phyloP scores from a whole-genome alignment of 495 filamentous ascomycete species.

The Penicillium lagena region DNA sequence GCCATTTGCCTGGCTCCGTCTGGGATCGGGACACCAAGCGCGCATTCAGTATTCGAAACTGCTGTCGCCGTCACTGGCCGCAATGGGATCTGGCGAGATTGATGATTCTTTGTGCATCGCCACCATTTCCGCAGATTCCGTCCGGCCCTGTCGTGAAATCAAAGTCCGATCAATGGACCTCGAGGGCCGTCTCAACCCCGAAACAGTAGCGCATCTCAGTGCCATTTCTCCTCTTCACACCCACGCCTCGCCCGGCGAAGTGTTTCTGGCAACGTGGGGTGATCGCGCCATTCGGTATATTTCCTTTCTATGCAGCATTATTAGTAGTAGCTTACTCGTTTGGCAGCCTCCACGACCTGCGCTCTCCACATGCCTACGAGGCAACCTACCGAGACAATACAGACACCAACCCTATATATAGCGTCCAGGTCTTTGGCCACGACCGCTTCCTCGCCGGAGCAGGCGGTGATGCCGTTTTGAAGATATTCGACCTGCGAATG shows the following conservation, averaged over 20 bases:
- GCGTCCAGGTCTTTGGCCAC: constrained; percentile 48
- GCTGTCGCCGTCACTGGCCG: constrained; percentile 40
- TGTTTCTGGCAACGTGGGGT: constrained; percentile 58
- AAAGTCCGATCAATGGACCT: constrained; percentile 19
- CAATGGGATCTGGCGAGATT: constrained; percentile 42
- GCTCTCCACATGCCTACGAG: constrained; percentile 42
- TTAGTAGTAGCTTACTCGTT: not conserved
- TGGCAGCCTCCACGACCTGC: constrained; percentile 59
- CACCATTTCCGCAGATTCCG: constrained; percentile 33
- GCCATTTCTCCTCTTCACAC: constrained; percentile 45
- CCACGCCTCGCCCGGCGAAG: constrained; percentile 31
- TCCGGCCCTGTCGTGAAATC: constrained; percentile 30
- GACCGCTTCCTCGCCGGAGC: constrained; percentile 54
- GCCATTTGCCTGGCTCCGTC: constrained; percentile 30
- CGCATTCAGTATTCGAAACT: constrained; percentile 46
- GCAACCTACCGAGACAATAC: constrained; percentile 48
- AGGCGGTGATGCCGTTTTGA: constrained; percentile 50
- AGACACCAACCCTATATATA: constrained; percentile 53
- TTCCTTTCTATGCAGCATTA: not conserved
- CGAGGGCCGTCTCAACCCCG: constrained; percentile 13
- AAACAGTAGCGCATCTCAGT: constrained; percentile 33
- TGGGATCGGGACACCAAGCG: constrained; percentile 10
- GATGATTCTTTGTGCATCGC: constrained; percentile 43
- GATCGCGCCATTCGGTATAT: constrained; percentile 49
- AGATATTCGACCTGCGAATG: constrained; percentile 61